A percentile compares a stretch with the other conserved stretches of the same genome.
Conservation (phyloP, 2,329 filamentous ascomycete species). For the Xylaria sp. region DNA sequence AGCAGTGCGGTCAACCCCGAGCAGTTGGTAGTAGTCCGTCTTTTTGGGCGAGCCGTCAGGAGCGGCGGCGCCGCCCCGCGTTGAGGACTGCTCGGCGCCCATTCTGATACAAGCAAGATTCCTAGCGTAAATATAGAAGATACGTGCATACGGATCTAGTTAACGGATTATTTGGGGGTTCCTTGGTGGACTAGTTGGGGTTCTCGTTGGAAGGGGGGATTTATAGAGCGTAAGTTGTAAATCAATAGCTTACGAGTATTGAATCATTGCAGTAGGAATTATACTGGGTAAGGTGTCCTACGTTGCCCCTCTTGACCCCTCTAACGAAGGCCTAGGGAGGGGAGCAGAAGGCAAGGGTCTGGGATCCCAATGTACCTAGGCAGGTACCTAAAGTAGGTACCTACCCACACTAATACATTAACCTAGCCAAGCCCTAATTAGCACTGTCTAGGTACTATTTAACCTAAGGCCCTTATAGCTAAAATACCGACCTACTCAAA, state of each 20-base stretch:
- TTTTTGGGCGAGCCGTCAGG: constrained; percentile 51
- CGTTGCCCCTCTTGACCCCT: constrained; percentile 22
- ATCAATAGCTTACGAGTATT: no score
- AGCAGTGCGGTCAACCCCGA: constrained; percentile 74
- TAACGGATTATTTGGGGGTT: no score
- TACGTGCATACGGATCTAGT: not conserved
- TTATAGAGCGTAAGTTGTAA: no score
- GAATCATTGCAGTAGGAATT: no score
- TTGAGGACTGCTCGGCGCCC: constrained; percentile 63
- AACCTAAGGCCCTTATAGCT: no score
- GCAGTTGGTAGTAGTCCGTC: constrained; percentile 84
- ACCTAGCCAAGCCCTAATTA: no score
- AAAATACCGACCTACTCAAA: no score
- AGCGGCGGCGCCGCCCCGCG: constrained; percentile 40
- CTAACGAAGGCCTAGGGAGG: not conserved
- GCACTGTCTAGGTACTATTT: not conserved
- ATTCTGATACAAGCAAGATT: constrained; percentile 41
- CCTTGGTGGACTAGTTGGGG: no score
- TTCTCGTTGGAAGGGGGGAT: no score
- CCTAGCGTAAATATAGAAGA: not conserved
- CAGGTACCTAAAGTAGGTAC: not conserved
- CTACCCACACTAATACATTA: no score
- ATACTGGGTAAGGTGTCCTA: not conserved
- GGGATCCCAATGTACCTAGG: not conserved
- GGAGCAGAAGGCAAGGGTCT: not conserved